Evolutionary conservation across 768 basidiomycete species (phyloP).

Genomic region (Trametes cinnabarina): DNA sequence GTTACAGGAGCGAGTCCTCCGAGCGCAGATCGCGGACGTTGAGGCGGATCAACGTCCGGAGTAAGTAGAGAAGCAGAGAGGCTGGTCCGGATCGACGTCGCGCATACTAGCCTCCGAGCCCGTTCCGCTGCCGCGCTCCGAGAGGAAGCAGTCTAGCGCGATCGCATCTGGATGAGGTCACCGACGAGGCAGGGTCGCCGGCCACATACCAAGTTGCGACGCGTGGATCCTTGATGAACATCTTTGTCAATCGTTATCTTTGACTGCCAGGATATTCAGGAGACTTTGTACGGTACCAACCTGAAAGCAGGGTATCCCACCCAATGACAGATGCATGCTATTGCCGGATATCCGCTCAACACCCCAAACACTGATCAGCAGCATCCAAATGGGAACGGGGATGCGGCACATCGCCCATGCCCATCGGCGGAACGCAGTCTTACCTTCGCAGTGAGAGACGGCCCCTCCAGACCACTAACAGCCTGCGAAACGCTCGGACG

Average conservation of each 20-base stretch:
- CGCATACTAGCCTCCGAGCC: neutral
- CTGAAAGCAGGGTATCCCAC: too few relatives aligned
- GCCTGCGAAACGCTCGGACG: neutral
- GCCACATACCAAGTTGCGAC: too few relatives aligned
- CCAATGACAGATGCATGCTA: too few relatives aligned
- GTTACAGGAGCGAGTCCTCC: conserved; percentile 1
- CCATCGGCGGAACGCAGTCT: neutral
- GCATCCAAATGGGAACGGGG: neutral
- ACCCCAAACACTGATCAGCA: neutral
- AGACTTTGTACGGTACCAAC: too few relatives aligned
- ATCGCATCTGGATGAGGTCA: neutral
- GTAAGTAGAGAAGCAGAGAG: neutral
- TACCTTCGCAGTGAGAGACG: neutral
- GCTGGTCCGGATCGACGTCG: neutral
- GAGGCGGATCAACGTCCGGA: neutral
- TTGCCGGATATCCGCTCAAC: neutral
- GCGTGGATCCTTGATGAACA: too few relatives aligned
- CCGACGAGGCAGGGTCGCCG: too few relatives aligned
- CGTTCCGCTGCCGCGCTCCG: neutral
- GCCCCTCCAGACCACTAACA: neutral
- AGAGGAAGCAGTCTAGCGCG: neutral
- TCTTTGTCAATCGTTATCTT: too few relatives aligned
- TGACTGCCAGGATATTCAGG: too few relatives aligned
- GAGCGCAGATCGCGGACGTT: conserved; percentile 2
- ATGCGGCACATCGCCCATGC: neutral